Evolutionary conservation across 116 monocot species (phyloP).

Genomic region (Cymodocea nodosa): DNA sequence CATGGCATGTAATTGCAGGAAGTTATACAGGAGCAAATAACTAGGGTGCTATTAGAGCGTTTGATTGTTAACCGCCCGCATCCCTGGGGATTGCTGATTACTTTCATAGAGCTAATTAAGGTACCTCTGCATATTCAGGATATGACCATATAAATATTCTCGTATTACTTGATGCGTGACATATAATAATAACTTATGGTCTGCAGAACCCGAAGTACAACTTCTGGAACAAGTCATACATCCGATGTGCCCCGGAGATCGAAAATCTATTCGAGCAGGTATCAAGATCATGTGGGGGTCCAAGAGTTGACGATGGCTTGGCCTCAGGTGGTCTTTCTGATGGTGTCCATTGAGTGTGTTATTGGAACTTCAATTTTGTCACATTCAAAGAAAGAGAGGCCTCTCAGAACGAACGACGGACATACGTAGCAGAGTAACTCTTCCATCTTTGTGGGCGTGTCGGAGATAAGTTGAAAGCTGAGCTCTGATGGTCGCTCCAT

Average conservation of each 20-base stretch:
- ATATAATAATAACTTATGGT: neutral
- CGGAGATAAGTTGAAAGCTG: no score
- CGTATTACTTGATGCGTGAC: neutral
- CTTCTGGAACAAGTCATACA: constrained; percentile 78
- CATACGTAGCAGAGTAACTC: no score
- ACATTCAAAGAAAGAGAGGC: no score
- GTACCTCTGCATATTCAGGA: constrained; percentile 14
- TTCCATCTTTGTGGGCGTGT: no score
- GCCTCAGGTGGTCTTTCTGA: constrained; percentile 34
- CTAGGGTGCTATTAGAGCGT: constrained; percentile 74
- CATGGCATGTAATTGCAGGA: constrained; percentile 27
- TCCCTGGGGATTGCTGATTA: constrained; percentile 90
- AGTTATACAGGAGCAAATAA: constrained; percentile 85
- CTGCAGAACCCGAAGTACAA: constrained; percentile 78
- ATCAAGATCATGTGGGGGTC: constrained; percentile 62
- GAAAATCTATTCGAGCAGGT: constrained; percentile 85
- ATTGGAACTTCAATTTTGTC: no score
- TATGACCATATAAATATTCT: no score
- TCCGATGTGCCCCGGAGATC: constrained; percentile 68
- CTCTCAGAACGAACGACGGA: no score
- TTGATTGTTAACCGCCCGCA: constrained; percentile 83
- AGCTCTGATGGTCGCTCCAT: no score
- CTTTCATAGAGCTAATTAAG: constrained; percentile 95
- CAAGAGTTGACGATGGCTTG: constrained; percentile 63
- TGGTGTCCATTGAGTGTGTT: constrained; percentile 20